Base-by-base conservation (phyloP, 2,329 filamentous ascomycete species). In the Samsoniella hepiali region DNA sequence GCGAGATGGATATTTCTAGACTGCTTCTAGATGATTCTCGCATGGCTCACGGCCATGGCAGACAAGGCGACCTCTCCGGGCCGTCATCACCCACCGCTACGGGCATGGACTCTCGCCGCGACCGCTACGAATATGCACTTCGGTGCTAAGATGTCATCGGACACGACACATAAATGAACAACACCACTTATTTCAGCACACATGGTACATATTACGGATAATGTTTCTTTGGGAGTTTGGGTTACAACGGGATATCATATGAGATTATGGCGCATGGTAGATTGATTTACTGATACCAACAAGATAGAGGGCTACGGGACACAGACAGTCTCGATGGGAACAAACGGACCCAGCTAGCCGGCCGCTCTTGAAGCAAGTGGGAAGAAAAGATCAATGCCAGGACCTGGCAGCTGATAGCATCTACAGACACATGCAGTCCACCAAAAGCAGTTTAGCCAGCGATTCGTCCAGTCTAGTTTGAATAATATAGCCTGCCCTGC, bases 1-100 rank as follows among this genome's bases (percentile, higher is more conserved):
- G 82, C 17, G 85, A 87, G 70, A 88, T 88, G 85, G 85, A 85
- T 58, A 86, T 88, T 53, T 84, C 84, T 17, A 79, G 85, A 13
- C 76, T 88, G 2, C 72, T 88, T 2, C 76, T 87, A n/a, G 83
- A 87, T 60, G 84, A 86, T 65, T 73, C 75, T 4, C 76, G 76
- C 63, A 63, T 72, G 3, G 63, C 65, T 9, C 73, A 69, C 51
- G 55, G 66, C 27, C 68, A 65, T 44, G 59, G 68, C 32, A 69
- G 73, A 22, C 69, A 72, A 31, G 69, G 67, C 13, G 74, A 77
- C 6, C 66, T 65, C 31, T 69, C 68, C 15, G 65, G 65, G 13
- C 63, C 72, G 10, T 69, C 70, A 11, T 70, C 72, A 9, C 67
- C 71, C 3, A 55, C 66, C 10, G 65, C 45, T 17, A 55, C 58